These are phyloP conservation scores for Samsoniella hepiali DNA, from an alignment of 2,329 filamentous ascomycete species.

Conservation along the genomic window DNA sequence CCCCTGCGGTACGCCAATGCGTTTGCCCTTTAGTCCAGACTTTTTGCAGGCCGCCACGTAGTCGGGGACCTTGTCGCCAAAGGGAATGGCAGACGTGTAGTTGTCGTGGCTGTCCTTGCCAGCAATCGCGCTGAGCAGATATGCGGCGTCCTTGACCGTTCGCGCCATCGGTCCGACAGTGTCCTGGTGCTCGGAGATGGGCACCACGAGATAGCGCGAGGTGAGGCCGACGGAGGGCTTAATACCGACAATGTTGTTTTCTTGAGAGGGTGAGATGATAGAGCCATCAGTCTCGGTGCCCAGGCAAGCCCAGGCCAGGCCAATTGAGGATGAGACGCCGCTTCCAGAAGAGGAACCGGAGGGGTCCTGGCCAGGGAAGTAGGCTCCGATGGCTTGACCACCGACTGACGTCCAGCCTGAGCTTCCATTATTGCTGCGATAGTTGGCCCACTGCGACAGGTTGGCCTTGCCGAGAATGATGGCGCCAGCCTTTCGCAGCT, in stretches of 20 bases:
- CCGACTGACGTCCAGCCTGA: conserved; percentile 64
- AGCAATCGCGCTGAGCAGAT: conserved; percentile 59
- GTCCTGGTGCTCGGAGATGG: conserved; percentile 60
- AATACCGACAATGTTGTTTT: conserved; percentile 63
- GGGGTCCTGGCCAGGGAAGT: conserved; percentile 59
- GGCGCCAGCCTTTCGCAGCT: conserved; percentile 56
- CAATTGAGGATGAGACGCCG: conserved; percentile 60
- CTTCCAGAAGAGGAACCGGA: conserved; percentile 59
- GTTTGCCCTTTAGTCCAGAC: conserved; percentile 50
- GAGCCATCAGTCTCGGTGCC: conserved; percentile 64
- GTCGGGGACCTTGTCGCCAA: conserved; percentile 52
- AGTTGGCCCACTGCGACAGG: conserved; percentile 62
- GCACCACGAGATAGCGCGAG: conserved; percentile 60
- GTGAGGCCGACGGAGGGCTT: conserved; percentile 66
- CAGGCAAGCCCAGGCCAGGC: conserved; percentile 55
- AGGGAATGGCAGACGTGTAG: conserved; percentile 59
- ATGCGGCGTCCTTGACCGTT: conserved; percentile 61
- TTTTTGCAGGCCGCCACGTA: conserved; percentile 58
- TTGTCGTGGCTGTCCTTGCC: conserved; percentile 58
- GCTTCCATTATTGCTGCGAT: conserved; percentile 51
- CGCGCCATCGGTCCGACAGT: conserved; percentile 60
- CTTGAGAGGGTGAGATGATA: conserved; percentile 51
- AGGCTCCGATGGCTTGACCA: conserved; percentile 59
- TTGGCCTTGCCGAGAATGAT: conserved; percentile 64
- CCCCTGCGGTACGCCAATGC: conserved; percentile 65